These are phyloP conservation scores for Hygrophoropsis aurantiaca DNA, from an alignment of 768 basidiomycete genomes.

Conservation along the genomic window DNA sequence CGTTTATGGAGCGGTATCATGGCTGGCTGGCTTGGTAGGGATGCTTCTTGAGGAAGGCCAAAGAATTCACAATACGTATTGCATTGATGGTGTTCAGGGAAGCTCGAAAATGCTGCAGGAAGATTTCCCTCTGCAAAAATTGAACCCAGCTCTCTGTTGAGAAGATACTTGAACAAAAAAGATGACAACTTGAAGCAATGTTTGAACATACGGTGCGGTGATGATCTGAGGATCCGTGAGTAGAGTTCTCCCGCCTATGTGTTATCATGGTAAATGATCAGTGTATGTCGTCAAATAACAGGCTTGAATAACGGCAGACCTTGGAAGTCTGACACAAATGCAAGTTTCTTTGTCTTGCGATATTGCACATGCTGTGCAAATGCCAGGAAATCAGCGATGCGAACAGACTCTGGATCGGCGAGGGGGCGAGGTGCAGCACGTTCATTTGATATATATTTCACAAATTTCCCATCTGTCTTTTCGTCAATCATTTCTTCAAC, in stretches of 20 bases:
- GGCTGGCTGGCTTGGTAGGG: no score
- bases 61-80: background rate
- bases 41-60: background rate
- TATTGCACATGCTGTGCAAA: conserved; percentile 22
- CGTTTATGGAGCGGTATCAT: no score
- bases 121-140: no score
- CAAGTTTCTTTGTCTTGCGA: conserved; percentile 15
- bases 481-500: conserved; percentile 5
- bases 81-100: no score
- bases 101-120: no score
- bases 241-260: conserved; percentile 11
- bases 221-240: conserved; percentile 24
- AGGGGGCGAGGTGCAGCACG: background rate
- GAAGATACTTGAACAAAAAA: background rate
- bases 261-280: background rate
- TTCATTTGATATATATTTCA: conserved; percentile 10
- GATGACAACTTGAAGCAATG: background rate
- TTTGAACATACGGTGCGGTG: conserved; percentile 1
- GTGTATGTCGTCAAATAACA: no score
- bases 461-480: background rate
- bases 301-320: conserved; percentile 12
- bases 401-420: background rate
- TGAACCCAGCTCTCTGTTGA: no score
- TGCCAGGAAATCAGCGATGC: background rate
- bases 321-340: conserved; percentile 27